phyloP scores from a whole-genome alignment of 1,139 yeast genomes.

The Scheffersomyces segobiensis region DNA sequence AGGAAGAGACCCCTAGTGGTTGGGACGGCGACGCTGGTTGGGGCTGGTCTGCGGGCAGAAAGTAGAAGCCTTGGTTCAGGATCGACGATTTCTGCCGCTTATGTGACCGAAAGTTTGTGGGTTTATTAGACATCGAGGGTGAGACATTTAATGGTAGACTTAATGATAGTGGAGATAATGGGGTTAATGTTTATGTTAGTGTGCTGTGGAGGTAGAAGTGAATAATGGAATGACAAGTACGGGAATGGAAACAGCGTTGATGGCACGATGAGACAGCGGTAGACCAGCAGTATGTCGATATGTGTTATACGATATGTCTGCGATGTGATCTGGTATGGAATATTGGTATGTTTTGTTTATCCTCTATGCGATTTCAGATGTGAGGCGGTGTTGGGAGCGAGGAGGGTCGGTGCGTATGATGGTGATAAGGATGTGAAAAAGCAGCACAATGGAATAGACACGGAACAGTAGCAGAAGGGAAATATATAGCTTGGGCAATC shows the following conservation, averaged over 20 bases:
- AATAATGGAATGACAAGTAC: background rate
- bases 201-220: background rate
- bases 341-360: background rate
- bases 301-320: background rate
- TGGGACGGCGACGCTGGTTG: slow-evolving; percentile 2
- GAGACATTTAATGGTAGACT: background rate
- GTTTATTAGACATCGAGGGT: background rate
- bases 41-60: slow-evolving; percentile 15
- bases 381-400: background rate
- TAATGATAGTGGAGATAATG: background rate
- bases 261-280: background rate
- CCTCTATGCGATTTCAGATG: background rate
- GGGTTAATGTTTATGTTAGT: background rate
- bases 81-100: slow-evolving; percentile 46
- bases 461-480: background rate
- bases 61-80: slow-evolving; percentile 37
- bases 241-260: background rate
- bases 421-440: background rate
- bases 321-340: background rate
- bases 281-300: background rate
- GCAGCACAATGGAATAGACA: background rate
- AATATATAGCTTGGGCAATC: background rate
- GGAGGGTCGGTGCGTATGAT: background rate
- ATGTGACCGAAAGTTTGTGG: slow-evolving; percentile 23
- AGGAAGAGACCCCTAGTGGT: slow-evolving; percentile 1